Conservation (phyloP, 306 rosid genomes). For the Pyrus betulifolia region DNA sequence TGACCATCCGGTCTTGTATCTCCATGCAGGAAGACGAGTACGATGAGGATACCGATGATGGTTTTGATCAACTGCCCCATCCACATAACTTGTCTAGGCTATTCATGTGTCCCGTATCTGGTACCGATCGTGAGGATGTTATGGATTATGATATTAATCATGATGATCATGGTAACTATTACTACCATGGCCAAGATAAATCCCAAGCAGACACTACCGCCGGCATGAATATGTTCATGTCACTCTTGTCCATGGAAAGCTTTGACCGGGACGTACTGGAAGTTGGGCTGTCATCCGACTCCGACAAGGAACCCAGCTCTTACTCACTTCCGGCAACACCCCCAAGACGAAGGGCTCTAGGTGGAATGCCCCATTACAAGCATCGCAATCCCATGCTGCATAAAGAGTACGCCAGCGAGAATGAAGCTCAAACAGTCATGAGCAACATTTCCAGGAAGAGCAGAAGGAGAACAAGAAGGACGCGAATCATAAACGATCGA, state of each 20-base stretch:
- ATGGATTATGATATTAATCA: conserved; percentile 12
- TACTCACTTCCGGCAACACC: conserved; percentile 62
- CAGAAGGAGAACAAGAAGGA: conserved; percentile 26
- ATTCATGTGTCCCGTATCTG: conserved; percentile 46
- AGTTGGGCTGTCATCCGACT: conserved; percentile 30
- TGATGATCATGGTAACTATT: conserved; percentile 5
- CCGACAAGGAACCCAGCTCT: conserved; percentile 45
- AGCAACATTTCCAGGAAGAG: conserved; percentile 7
- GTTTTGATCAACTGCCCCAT: conserved; percentile 23
- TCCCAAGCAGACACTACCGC: not conserved
- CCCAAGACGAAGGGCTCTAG: conserved; percentile 9
- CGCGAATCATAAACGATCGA: not conserved
- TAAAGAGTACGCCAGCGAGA: conserved; percentile 59
- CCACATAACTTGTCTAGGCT: conserved; percentile 53
- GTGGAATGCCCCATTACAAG: not conserved
- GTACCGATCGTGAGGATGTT: conserved; percentile 21
- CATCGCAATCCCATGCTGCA: not conserved
- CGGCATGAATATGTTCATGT: conserved; percentile 29
- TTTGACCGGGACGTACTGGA: conserved; percentile 39
- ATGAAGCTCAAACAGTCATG: conserved; percentile 23
- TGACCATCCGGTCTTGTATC: conserved; percentile 21
- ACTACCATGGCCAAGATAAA: not conserved
- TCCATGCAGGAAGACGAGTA: conserved; percentile 38
- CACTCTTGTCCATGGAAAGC: conserved; percentile 47
- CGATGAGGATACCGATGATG: conserved; percentile 2